Conservation (phyloP, 352 stramenopile genomes). For the Phytophthora cryptogea region DNA sequence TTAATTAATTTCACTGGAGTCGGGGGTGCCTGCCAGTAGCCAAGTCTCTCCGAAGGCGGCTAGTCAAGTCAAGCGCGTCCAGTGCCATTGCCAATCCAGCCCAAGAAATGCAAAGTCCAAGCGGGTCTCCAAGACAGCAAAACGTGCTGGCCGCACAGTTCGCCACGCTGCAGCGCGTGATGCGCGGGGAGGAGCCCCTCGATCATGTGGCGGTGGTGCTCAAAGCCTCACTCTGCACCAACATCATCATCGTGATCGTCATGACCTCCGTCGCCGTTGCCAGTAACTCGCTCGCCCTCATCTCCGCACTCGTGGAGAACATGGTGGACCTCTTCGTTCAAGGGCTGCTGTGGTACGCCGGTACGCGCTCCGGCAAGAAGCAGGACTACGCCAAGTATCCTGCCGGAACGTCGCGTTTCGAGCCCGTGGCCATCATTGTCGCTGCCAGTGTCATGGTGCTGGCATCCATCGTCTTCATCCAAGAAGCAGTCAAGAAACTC, state of each 20-base stretch:
- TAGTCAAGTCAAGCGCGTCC: slow-evolving; percentile 6
- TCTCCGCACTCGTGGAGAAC: slow-evolving; percentile 92
- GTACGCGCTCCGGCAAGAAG: slow-evolving; percentile 76
- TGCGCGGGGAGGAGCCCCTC: slow-evolving; percentile 42
- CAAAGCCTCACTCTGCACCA: slow-evolving; percentile 60
- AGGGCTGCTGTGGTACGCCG: slow-evolving; percentile 89
- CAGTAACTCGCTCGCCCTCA: slow-evolving; percentile 88
- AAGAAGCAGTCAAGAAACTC: slow-evolving; percentile 57
- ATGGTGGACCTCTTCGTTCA: slow-evolving; percentile 94
- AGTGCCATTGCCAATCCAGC: slow-evolving; percentile 3
- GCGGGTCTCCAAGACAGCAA: slow-evolving; percentile 9
- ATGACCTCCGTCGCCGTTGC: slow-evolving; percentile 73
- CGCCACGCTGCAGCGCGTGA: slow-evolving; percentile 12
- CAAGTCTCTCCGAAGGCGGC: slow-evolving; percentile 5
- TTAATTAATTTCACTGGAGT: slow-evolving; percentile 11
- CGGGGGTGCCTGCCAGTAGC: slow-evolving; percentile 2
- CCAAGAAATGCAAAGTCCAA: slow-evolving; percentile 23
- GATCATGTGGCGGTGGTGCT: slow-evolving; percentile 64
- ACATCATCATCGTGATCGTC: slow-evolving; percentile 67
- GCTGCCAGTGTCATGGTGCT: slow-evolving; percentile 93
- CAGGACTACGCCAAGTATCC: slow-evolving; percentile 91
- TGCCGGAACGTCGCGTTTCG: slow-evolving; percentile 88
- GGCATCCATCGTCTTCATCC: slow-evolving; percentile 84
- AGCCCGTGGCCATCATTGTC: slow-evolving; percentile 93
- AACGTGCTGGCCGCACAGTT: slow-evolving; percentile 11